Evolutionary conservation across 306 rosid species (phyloP).

Genomic region (Abrus precatorius): DNA sequence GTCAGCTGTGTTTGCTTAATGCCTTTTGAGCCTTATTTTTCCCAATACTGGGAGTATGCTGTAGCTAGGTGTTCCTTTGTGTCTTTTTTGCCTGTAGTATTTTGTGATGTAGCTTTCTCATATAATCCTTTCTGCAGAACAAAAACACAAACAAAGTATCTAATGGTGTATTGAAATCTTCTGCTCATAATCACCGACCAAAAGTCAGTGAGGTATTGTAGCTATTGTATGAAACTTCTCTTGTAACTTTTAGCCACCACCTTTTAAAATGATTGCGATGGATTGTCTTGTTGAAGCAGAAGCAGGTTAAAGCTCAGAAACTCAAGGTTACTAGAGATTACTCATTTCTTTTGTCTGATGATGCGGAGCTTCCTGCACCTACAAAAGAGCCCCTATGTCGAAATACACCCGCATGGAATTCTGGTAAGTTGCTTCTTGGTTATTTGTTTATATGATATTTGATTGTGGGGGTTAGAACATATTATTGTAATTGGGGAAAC

Average conservation of each 20-base stretch:
- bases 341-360: conserved; percentile 84
- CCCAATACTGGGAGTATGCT: conserved; percentile 7
- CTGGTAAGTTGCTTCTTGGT: conserved; percentile 65
- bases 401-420: conserved; percentile 50
- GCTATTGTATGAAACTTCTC: conserved; percentile 36
- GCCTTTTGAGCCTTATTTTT: background rate
- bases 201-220: conserved; percentile 70
- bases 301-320: conserved; percentile 66
- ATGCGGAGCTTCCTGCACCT: conserved; percentile 77
- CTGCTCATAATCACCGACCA: conserved; percentile 49
- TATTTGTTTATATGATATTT: conserved; percentile 39
- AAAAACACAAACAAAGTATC: conserved; percentile 59
- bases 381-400: conserved; percentile 57
- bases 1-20: background rate
- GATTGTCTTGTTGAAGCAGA: conserved; percentile 59
- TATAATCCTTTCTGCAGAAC: conserved; percentile 58
- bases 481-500: conserved; percentile 61
- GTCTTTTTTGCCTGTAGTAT: conserved; percentile 24
- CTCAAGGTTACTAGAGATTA: conserved; percentile 90
- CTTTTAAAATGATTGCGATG: conserved; percentile 37
- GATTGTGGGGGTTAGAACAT: conserved; percentile 50
- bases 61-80: conserved; percentile 26
- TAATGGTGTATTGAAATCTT: conserved; percentile 60
- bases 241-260: conserved; percentile 2
- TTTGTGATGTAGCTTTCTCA: conserved; percentile 42